These are phyloP conservation scores for Zygosaccharomyces siamensis DNA, from an alignment of 805 yeast species.

Conservation along the genomic window DNA sequence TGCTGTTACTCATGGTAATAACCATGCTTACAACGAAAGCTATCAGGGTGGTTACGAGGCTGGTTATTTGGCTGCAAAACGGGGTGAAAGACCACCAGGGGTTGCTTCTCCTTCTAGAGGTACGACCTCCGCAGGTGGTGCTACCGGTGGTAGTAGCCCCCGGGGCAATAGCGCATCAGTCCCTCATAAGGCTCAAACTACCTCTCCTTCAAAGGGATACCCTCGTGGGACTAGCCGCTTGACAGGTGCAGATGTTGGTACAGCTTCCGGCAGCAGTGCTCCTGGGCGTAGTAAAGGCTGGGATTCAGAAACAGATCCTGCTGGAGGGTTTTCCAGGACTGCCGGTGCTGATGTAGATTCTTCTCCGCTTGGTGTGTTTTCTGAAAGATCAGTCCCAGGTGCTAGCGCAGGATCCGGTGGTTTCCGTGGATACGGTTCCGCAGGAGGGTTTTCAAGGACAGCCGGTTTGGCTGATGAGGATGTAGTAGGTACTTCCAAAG, in stretches of 20 bases:
- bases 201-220: no score
- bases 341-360: neutral
- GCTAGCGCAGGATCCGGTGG: neutral
- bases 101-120: neutral
- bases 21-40: neutral
- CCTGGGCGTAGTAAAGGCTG: neutral
- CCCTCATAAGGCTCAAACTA: no score
- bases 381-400: neutral
- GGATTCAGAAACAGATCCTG: neutral
- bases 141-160: neutral
- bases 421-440: neutral
- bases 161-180: neutral
- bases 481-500: neutral
- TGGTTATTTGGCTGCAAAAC: conserved; percentile 1
- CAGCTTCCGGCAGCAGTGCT: neutral
- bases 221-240: no score
- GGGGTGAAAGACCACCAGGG: neutral
- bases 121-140: neutral
- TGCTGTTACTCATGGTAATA: conserved; percentile 3
- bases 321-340: neutral
- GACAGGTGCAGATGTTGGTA: neutral
- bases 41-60: conserved; percentile 5
- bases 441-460: neutral
- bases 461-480: neutral
- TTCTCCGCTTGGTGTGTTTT: neutral